Evolutionary conservation across 2,329 filamentous ascomycete genomes (phyloP).

Genomic region (Penicillium sp.): DNA sequence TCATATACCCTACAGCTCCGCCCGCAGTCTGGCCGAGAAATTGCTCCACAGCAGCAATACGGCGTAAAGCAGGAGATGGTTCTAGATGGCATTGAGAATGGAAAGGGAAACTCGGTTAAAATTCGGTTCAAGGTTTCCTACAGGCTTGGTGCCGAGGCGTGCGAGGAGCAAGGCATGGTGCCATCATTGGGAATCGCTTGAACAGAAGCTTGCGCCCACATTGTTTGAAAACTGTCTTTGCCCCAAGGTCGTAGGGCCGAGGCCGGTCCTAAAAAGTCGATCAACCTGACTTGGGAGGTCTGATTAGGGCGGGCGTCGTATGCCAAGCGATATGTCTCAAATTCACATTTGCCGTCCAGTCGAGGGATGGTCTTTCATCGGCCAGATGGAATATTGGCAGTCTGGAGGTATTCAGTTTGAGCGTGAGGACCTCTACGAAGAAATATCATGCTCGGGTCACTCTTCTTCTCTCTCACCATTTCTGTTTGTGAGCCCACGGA

Average conservation of each 20-base stretch:
- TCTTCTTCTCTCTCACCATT: background rate
- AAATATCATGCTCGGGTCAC: background rate
- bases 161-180: conserved; percentile 84
- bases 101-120: conserved; percentile 79
- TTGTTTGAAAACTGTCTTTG: background rate
- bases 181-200: conserved; percentile 74
- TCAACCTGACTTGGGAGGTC: background rate
- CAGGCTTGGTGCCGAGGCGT: conserved; percentile 63
- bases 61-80: conserved; percentile 83
- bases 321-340: background rate
- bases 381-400: background rate
- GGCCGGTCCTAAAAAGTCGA: background rate
- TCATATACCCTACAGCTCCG: conserved; percentile 69
- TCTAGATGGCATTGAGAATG: conserved; percentile 72
- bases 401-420: background rate
- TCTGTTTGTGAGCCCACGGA: background rate
- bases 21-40: conserved; percentile 78
- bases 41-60: conserved; percentile 71
- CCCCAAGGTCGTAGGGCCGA: background rate
- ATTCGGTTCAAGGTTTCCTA: conserved; percentile 89
- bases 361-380: background rate
- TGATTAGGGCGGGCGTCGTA: background rate
- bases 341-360: background rate
- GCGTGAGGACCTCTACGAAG: background rate
- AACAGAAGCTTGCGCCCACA: background rate